A percentile compares a stretch with the other conserved stretches of the same genome.
phyloP scores from a whole-genome alignment of 345 rosid genomes.

The Salix suchowensis region DNA sequence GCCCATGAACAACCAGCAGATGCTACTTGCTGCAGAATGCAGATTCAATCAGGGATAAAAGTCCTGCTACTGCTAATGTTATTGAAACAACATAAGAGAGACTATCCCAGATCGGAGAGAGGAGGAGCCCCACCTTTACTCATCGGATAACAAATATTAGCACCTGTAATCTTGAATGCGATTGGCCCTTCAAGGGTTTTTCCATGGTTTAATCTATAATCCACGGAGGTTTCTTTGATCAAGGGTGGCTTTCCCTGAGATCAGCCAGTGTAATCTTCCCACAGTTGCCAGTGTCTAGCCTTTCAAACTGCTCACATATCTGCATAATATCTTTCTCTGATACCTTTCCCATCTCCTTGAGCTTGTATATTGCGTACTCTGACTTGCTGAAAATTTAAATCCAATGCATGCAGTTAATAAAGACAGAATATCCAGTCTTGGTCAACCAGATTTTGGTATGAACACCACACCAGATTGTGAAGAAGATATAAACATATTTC shows the following conservation, averaged over 20 bases:
- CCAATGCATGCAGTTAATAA: neutral
- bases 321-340: conserved; percentile 56
- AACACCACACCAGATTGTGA: neutral
- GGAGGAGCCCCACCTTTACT: neutral
- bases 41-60: neutral
- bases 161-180: neutral
- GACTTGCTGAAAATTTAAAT: conserved; percentile 43
- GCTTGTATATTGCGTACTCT: conserved; percentile 75
- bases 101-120: neutral
- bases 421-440: neutral
- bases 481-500: neutral
- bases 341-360: conserved; percentile 68
- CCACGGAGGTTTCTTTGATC: neutral
- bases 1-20: neutral
- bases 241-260: conserved; percentile 46
- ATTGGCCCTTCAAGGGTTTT: neutral
- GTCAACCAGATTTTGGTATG: neutral
- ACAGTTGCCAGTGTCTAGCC: conserved; percentile 58
- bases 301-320: conserved; percentile 55
- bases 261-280: conserved; percentile 77
- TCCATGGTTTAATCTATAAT: neutral
- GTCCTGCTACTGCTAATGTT: neutral
- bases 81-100: neutral
- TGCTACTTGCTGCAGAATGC: neutral
- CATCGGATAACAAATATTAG: neutral